Conservation (phyloP, 148 eudicot genomes). For the Rhododendron kiyosumense region DNA sequence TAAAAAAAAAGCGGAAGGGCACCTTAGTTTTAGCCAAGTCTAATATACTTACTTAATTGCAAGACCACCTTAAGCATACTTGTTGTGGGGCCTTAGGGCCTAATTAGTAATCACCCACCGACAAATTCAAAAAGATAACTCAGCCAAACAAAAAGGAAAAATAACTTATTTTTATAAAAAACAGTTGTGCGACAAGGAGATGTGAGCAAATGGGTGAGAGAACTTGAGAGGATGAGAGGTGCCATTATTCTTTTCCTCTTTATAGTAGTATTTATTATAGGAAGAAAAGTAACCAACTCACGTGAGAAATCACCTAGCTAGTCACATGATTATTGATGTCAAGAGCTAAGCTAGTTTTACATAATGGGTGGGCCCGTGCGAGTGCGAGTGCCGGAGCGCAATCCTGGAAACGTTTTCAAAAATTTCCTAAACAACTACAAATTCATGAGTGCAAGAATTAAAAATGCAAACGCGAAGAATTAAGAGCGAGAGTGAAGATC, state of each 20-base stretch:
- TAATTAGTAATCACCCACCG: background rate
- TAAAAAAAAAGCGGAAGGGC: too few relatives aligned
- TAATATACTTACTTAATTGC: background rate
- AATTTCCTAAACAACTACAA: too few relatives aligned
- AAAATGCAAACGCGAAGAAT: too few relatives aligned
- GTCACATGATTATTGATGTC: background rate
- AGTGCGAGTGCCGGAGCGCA: background rate
- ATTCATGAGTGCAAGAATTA: too few relatives aligned
- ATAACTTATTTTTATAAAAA: background rate
- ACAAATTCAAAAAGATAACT: background rate
- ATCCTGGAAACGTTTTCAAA: too few relatives aligned
- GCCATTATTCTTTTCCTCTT: background rate
- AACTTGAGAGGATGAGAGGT: background rate
- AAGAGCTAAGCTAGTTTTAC: background rate
- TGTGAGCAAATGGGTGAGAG: background rate
- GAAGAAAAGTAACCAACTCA: background rate
- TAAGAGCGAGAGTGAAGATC: too few relatives aligned
- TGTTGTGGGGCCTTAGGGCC: background rate
- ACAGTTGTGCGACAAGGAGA: background rate
- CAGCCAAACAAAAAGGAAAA: background rate
- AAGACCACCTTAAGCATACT: background rate
- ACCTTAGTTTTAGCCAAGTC: background rate
- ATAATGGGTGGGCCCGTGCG: too few relatives aligned
- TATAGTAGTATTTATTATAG: background rate
- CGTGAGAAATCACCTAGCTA: background rate